Evolutionary conservation across 441 rosid genomes (phyloP).

Genomic region (Aleurites moluccanus): DNA sequence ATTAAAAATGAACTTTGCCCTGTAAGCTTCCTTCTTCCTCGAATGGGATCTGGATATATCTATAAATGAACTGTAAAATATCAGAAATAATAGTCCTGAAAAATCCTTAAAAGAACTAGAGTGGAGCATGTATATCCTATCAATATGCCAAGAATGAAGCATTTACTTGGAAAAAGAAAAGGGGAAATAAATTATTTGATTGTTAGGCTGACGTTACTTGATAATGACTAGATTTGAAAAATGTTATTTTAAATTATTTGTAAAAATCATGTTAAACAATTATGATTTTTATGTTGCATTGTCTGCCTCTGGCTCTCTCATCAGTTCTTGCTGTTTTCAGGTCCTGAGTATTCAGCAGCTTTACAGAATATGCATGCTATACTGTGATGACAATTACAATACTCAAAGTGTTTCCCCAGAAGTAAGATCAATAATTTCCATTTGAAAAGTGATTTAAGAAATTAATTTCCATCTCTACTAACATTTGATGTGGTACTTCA

Average conservation of each 20-base stretch:
- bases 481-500: conserved; percentile 1
- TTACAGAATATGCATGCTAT: conserved; percentile 70
- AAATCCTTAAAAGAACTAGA: not conserved
- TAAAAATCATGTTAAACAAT: not conserved
- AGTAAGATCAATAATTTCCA: conserved; percentile 39
- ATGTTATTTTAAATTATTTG: not conserved
- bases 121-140: not conserved
- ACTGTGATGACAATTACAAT: conserved; percentile 52
- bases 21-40: conserved; percentile 38
- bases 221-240: not conserved
- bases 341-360: conserved; percentile 65
- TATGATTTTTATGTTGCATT: not conserved
- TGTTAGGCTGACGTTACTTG: not conserved
- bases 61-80: not conserved
- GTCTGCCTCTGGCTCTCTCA: not conserved
- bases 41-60: no score
- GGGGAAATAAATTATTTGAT: not conserved
- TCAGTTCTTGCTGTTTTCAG: conserved; percentile 39
- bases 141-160: conserved; percentile 3
- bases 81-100: no score
- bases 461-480: not conserved
- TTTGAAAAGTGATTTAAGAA: not conserved
- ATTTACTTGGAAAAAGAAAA: not conserved
- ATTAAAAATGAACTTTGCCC: conserved; percentile 74
- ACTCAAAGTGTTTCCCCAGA: conserved; percentile 57